Base-by-base conservation (phyloP, 2,329 filamentous ascomycete species). In the Pestalotiopsis sp. region DNA sequence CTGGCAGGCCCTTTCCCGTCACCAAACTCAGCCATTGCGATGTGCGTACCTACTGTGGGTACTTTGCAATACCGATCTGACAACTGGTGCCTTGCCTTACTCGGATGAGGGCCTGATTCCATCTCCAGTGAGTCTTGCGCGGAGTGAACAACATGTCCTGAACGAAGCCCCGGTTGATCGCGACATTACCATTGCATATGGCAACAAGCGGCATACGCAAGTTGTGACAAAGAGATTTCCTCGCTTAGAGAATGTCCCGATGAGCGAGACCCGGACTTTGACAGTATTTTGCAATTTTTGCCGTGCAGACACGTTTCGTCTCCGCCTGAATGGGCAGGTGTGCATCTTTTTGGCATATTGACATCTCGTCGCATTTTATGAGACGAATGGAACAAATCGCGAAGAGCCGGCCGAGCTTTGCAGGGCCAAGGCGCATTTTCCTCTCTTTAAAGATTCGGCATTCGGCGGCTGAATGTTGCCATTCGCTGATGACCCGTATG, bases 171-270 rank as follows among this genome's bases (percentile, higher is more conserved):
- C n/a, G 27, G 57, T 20, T 49, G 39, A 59, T 66, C 36, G 64
- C 64, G 64, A 66, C 64, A 66, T 66, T 61, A 3, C 1, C 31
- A 59, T 66, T 59, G 58, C 64, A 52, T 60, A 66, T 59, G 52
- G 64, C 64, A 66, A 59, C 64, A 60, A 36, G 13, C 55, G 17
- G 52, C 12, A 11, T 3, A 61, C 23, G 52, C 39, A 59, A 59
- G 14, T 38, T 12, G n/a, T 49, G 13, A 17, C 64, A 23, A 5
- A 66, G 9, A 66, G 12, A 2, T 66, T 39, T 66, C 52, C 63
- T 65, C 39, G 49, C 63, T 55, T 49, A 49, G 55, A 58, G 38
- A 60, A n/a, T 25, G 12, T 59, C 20, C 52, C 64, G 52, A 23
- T 20, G 11, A 17, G 27, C 55, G 58, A 55, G 49, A 9, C 45